Base-by-base conservation (phyloP, 768 basidiomycete species). In the Lactarius sp. region DNA sequence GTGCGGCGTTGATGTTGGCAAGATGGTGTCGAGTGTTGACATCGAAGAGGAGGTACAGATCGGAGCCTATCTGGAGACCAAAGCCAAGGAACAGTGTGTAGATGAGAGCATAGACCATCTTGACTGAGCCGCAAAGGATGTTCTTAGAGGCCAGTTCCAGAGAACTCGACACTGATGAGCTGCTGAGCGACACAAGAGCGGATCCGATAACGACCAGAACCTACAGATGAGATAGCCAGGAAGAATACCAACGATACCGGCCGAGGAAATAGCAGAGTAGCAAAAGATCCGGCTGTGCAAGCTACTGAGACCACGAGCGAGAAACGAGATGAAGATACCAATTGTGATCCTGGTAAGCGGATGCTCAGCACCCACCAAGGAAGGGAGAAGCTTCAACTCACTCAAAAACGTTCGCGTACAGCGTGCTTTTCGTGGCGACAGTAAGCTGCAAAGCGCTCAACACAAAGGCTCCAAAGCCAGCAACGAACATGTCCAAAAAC, bases 401-500 rank as follows among this genome's bases (percentile, higher is more conserved):
- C 94, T 96, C 94, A 67, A 94, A 95, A 56, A 95, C 91, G 69
- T 92, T 94, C 52, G 91, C 89, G 72, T 93, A 94, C 71, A 94
- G 78, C 0, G 86, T 79, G 70, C 86, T 92, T 74, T 87, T 89
- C 47, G 82, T 77, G 16, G 89, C 91, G 16, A 91, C 84, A 56
- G 78, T 79, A 36, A 92, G 82, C 68, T 93, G 90, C 64, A 94
- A 79, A 69, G 83, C 79, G 52, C 82, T 81, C 53, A 94, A 76
- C 54, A 88, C 70, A 51, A 86, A 83, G 0, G 89, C 92, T 22
- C 86, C 83, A 2, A 73, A 68, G 9, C 88, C 92, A 9, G 89
- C 81, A n/a, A 92, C 75, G 82, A 86, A 88, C 86, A 92, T 89
- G 73, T 95, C 94, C 59, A 92, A 69, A 72, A 87, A 87, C 36